Conservation (phyloP, 208 protist species). For the Wallacemonas sp. region DNA sequence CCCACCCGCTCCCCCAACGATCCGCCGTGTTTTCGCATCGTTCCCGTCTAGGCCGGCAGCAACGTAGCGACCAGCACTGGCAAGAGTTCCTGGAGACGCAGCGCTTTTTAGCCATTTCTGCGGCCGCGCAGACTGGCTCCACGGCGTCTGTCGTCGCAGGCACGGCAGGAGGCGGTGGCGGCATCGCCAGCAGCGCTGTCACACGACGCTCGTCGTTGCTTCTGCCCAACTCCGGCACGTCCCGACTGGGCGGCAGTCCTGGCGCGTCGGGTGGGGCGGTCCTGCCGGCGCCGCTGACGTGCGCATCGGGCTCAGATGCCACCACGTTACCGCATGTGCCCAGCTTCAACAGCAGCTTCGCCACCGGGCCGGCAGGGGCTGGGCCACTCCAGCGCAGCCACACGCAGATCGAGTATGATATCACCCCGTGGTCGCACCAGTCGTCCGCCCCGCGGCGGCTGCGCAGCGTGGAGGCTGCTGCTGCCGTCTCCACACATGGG, state of each 20-base stretch:
- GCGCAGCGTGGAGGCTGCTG: slow-evolving; percentile 22
- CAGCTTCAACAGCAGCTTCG: slow-evolving; percentile 11
- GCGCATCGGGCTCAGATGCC: background rate
- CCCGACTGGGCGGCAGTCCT: background rate
- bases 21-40: slow-evolving; percentile 18
- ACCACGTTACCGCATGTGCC: background rate
- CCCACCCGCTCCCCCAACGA: background rate
- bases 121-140: background rate
- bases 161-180: too few species aligned
- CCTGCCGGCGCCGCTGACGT: background rate
- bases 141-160: background rate
- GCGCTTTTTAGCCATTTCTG: slow-evolving; percentile 9
- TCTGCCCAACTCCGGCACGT: background rate
- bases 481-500: slow-evolving; percentile 6
- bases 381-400: slow-evolving; percentile 16
- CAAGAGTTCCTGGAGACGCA: slow-evolving; percentile 36
- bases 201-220: background rate
- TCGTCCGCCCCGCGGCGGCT: slow-evolving; percentile 27
- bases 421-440: slow-evolving; percentile 38
- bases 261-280: background rate
- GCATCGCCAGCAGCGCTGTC: background rate
- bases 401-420: slow-evolving; percentile 41
- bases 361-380: background rate
- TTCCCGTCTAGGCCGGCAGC: slow-evolving; percentile 58
- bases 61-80: slow-evolving; percentile 30